Percentiles rank a stretch among this genome's conserved stretches.
phyloP scores from a whole-genome alignment of 129 eudicot species.

The Ambrosia trifida region DNA sequence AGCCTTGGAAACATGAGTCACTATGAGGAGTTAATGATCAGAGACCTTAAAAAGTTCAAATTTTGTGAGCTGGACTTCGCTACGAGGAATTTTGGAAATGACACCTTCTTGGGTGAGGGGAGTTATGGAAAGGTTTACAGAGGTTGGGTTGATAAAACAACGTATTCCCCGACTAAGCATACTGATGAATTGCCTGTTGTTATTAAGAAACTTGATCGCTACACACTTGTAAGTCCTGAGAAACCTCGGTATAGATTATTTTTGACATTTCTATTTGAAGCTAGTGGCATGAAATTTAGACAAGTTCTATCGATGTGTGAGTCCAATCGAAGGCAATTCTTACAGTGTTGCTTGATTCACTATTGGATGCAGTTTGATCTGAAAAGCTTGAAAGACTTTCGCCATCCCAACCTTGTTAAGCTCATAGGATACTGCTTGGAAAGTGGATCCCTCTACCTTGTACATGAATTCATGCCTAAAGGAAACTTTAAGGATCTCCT shows the following conservation, averaged over 20 bases:
- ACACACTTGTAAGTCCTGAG: slow-evolving; percentile 44
- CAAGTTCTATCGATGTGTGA: no score
- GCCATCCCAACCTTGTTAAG: slow-evolving; percentile 19
- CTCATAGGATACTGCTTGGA: slow-evolving; percentile 11
- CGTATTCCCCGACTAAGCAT: no score
- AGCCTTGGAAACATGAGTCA: slow-evolving; percentile 40
- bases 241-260: slow-evolving; percentile 12
- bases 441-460: background rate
- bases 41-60: no score
- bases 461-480: slow-evolving; percentile 2
- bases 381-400: background rate
- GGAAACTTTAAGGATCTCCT: slow-evolving; percentile 13
- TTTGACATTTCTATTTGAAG: no score
- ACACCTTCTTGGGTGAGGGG: slow-evolving; percentile 45
- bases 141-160: slow-evolving; percentile 50
- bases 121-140: slow-evolving; percentile 53
- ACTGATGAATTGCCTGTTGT: slow-evolving; percentile 45
- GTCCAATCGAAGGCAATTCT: no score
- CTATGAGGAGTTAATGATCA: no score
- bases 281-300: no score
- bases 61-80: no score
- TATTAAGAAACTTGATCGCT: slow-evolving; percentile 41
- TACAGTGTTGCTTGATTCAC: no score
- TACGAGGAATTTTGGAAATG: slow-evolving; percentile 48
- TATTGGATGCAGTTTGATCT: background rate